Conservation (phyloP, 1,139 yeast genomes). For the Debaryomyces nepalensis region DNA sequence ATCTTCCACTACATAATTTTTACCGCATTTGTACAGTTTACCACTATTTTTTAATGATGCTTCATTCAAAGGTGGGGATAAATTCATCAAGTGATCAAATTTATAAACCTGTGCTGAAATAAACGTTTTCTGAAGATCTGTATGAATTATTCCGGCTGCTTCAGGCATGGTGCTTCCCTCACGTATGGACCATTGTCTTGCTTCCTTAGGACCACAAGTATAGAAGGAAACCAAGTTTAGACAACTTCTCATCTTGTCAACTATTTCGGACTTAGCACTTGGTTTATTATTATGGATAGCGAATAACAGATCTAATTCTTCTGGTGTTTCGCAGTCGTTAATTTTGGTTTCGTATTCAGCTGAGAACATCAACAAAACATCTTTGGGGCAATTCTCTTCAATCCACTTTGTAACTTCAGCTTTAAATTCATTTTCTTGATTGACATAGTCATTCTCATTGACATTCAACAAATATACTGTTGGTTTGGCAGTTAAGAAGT, state of each 20-base stretch:
- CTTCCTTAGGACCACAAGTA: conserved; percentile 90
- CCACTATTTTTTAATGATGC: conserved; percentile 50
- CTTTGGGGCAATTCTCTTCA: conserved; percentile 55
- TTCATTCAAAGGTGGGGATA: conserved; percentile 49
- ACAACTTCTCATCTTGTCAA: conserved; percentile 66
- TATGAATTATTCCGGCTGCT: conserved; percentile 94
- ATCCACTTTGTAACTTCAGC: conserved; percentile 56
- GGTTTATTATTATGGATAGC: conserved; percentile 17
- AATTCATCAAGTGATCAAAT: conserved; percentile 62
- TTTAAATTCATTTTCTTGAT: conserved; percentile 50
- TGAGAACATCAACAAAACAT: conserved; percentile 59
- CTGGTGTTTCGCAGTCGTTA: conserved; percentile 28
- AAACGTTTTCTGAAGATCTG: conserved; percentile 83
- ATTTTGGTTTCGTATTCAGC: conserved; percentile 60
- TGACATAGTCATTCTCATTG: conserved; percentile 55
- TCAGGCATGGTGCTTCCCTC: conserved; percentile 82
- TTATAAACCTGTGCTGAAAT: conserved; percentile 87
- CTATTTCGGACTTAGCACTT: conserved; percentile 52
- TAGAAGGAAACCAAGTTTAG: conserved; percentile 80
- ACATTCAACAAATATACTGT: conserved; percentile 66
- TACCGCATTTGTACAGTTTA: conserved; percentile 64
- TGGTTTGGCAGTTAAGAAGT: conserved; percentile 73
- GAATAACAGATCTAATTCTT: conserved; percentile 23
- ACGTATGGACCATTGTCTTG: conserved; percentile 90
- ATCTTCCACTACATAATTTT: conserved; percentile 72